phyloP scores from a whole-genome alignment of 1,284 basidiomycete species.

The Pseudomicrostroma phylloplanum region DNA sequence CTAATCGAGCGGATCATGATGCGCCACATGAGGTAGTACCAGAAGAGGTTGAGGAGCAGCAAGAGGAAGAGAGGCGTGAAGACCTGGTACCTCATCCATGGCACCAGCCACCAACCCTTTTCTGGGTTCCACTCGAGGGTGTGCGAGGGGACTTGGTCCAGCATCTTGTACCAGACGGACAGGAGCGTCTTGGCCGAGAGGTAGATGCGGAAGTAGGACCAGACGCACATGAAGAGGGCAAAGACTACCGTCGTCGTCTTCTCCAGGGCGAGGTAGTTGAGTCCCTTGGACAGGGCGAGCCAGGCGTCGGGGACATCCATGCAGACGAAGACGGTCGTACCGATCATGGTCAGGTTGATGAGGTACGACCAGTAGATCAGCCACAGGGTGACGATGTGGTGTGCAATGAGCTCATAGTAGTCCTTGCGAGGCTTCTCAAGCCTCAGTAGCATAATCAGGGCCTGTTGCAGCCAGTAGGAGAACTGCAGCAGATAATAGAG shows the following conservation, averaged over 20 bases:
- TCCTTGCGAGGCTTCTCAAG: slow-evolving; percentile 93
- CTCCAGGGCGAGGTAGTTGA: slow-evolving; percentile 47
- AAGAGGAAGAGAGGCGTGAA: slow-evolving; percentile 46
- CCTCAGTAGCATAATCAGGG: slow-evolving; percentile 73
- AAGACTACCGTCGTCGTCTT: slow-evolving; percentile 31
- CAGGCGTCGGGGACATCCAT: slow-evolving; percentile 94
- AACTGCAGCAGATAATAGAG: slow-evolving; percentile 73
- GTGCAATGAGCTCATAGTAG: slow-evolving; percentile 72
- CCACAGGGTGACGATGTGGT: slow-evolving; percentile 91
- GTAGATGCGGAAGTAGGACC: slow-evolving; percentile 83
- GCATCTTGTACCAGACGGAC: slow-evolving; percentile 73
- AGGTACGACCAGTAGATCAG: slow-evolving; percentile 65
- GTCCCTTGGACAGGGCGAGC: slow-evolving; percentile 56
- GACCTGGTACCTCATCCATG: slow-evolving; percentile 42
- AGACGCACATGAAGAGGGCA: slow-evolving; percentile 42
- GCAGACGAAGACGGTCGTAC: slow-evolving; percentile 85
- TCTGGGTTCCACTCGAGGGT: slow-evolving; percentile 39
- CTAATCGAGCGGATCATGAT: slow-evolving; percentile 35
- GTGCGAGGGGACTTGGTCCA: slow-evolving; percentile 62
- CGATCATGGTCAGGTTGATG: slow-evolving; percentile 67
- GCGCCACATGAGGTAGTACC: slow-evolving; percentile 48
- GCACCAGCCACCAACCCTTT: slow-evolving; percentile 44
- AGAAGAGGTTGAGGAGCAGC: slow-evolving; percentile 46
- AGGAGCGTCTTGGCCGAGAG: slow-evolving; percentile 79
- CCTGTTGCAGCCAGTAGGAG: slow-evolving; percentile 90